A percentile compares a stretch with the other conserved stretches of the same genome.
These are phyloP conservation scores for Phoma sp. DNA, from an alignment of 2,329 filamentous ascomycete genomes.

Conservation along the genomic window DNA sequence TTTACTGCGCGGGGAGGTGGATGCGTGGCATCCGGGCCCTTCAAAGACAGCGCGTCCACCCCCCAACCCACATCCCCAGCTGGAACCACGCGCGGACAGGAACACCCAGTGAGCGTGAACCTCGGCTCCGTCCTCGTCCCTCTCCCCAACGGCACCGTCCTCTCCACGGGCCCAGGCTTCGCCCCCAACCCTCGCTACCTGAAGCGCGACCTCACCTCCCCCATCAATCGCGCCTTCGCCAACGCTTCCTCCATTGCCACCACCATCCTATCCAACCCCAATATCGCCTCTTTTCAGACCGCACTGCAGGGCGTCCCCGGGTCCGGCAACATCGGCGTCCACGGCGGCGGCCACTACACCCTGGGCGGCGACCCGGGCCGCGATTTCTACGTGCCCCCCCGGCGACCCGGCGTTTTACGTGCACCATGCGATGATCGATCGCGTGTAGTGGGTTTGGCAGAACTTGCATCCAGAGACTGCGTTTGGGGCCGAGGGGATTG, in stretches of 20 bases:
- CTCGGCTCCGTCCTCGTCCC: constrained; percentile 21
- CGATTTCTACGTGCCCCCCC: constrained; percentile 5
- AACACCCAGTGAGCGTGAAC: constrained; percentile 19
- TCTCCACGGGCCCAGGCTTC: neutral
- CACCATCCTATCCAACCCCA: neutral
- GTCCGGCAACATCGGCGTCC: neutral
- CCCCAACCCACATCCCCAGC: neutral
- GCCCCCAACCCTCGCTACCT: neutral
- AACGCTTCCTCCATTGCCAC: neutral
- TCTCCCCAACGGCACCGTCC: neutral
- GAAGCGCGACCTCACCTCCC: neutral
- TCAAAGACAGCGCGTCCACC: constrained; percentile 12
- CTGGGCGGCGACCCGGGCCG: neutral
- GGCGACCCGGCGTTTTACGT: constrained; percentile 48
- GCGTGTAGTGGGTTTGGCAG: constrained; percentile 57
- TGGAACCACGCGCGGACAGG: too few relatives aligned
- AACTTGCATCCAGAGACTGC: constrained; percentile 43
- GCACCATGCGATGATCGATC: constrained; percentile 55
- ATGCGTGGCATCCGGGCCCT: constrained; percentile 27
- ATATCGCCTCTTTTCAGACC: neutral
- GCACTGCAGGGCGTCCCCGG: neutral
- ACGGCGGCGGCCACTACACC: neutral
- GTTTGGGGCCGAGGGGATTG: constrained; percentile 34
- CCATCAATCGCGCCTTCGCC: neutral
- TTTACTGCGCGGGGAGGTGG: constrained; percentile 24